Evolutionary conservation across 176 grass and related monocot genomes (phyloP).

Genomic region (Zizania latifolia): DNA sequence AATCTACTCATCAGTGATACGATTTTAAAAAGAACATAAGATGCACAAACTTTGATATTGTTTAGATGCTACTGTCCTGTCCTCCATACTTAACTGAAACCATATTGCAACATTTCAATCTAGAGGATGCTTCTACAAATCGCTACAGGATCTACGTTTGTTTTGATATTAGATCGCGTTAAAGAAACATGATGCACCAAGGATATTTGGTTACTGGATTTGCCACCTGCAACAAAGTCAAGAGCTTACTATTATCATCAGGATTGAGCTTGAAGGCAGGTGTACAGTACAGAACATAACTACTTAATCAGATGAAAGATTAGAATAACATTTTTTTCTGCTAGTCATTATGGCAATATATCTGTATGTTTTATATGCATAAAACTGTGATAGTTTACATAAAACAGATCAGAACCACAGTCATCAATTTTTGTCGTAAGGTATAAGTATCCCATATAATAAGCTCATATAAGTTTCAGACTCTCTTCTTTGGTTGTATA

Average conservation of each 20-base stretch:
- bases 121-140: background rate
- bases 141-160: background rate
- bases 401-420: background rate
- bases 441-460: background rate
- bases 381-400: background rate
- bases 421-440: background rate
- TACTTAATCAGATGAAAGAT: background rate
- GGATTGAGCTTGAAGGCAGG: background rate
- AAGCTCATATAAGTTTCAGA: background rate
- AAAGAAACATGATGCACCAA: conserved; percentile 14
- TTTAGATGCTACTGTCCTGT: background rate
- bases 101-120: background rate
- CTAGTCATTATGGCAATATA: background rate
- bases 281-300: background rate
- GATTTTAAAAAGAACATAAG: no score
- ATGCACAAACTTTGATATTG: background rate
- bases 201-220: conserved; percentile 99
- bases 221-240: conserved; percentile 58
- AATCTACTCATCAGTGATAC: background rate
- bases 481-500: background rate
- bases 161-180: background rate
- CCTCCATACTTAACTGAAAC: background rate
- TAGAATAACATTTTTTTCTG: background rate
- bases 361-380: background rate
- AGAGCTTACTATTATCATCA: background rate